Base-by-base conservation (phyloP, 441 rosid genomes). In the Aleurites moluccanus region DNA sequence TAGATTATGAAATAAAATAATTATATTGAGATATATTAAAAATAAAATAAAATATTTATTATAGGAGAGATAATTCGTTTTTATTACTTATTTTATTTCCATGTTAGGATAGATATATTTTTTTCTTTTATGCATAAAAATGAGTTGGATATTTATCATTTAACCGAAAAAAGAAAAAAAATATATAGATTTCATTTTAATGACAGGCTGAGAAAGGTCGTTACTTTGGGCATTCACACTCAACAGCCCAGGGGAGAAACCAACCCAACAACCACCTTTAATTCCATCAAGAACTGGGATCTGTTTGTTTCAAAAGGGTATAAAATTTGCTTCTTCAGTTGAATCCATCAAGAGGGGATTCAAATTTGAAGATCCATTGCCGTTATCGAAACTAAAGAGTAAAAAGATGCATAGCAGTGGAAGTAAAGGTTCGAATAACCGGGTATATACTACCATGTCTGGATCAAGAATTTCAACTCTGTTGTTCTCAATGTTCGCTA, bases 401-500 rank as follows among this genome's bases (percentile, higher is more conserved):
- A 18, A 63, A 53, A 57, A 16, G 68, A 74, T 76, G 74, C 10
- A 10, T 53, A 52, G 38, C 44, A 33, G 49, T 21, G 49, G 35
- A 20, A 55, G 74, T 33, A 71, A 74, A 71, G 83, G 75, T 59
- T 76, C 70, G 49, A 72, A 53, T 61, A 61, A 21, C 56, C 64
- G 78, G 64, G 67, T 23, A 53, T 61, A 74, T 13, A 35, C 30
- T 50, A 27, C 21, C 60, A 62, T n/a, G 1, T 67, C 35, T 67
- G 83, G 81, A 80, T 83, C 88, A 59, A 84, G 88, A 73, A 72
- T 90, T 40, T 82, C 94, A n/a, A 78, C 88, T 42, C 83, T 94
- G 42, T 71, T 90, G 80, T 79, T 91, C 74, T 85, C 87, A 38
- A 91, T 94, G 96, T 84, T 94, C 47, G 92, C 97, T 15, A 84